Base-by-base conservation (phyloP, 1,139 yeast species). In the Suhomyces coccinellae region DNA sequence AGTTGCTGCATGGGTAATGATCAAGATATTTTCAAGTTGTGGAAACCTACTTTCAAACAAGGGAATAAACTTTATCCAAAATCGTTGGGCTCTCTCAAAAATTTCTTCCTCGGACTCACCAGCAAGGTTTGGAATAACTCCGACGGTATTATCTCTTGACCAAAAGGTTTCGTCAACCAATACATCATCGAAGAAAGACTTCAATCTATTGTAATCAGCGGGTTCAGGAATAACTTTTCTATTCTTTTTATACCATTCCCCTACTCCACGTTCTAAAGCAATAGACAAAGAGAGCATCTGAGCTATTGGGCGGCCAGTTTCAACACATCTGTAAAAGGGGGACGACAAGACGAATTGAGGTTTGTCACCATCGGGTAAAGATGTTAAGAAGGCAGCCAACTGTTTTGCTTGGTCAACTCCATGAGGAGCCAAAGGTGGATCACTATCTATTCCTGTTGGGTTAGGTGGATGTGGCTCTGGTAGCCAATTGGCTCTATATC, bases 241-340 rank as follows among this genome's bases (percentile, higher is more conserved):
- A 35, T 73, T 76, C 17, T 79, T 79, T 54, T 79, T 77, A 51
- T 80, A 82, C 85, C 86, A 82, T 56, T 82, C 87, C 9, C 88
- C 90, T 14, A 86, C 76, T 0, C 96, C 96, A 46, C 82, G 65
- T 57, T 88, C 96, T 10, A 85, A 63, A 32, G 69, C 73, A 12
- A 87, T 75, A n/a, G 81, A 80, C 30, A 83, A 58, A 11, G 72
- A 79, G 22, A 85, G 65, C 38, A 65, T 63, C 30, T 77, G 70
- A 1, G 91, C 82, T n/a, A 83, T 68, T 2, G 91, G 87, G 37
- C 79, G 76, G 3, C 86, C 79, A 0, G 98, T 90, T 62, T 93
- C 91, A 13, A 91, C 72, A 63, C 98, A 93, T 49, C 98, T 71
- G 62, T 88, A 90, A 62, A 89, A 91, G 0, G 98, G 98, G 2